These are phyloP conservation scores for Botryotinia narcissicola DNA, from an alignment of 2,329 filamentous ascomycete species.

Conservation along the genomic window DNA sequence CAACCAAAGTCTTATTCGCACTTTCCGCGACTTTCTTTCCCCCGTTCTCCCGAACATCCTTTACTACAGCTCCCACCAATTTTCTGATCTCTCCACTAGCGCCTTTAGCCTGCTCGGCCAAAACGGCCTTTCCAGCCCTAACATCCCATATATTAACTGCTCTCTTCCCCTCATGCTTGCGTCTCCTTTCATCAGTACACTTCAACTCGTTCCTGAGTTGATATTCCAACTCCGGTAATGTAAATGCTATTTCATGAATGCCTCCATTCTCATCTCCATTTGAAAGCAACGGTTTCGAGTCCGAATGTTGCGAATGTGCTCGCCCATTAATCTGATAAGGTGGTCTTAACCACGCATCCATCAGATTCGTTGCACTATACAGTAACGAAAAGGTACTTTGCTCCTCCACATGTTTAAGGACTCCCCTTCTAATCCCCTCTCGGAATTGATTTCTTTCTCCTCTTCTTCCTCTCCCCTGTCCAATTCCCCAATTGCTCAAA, in stretches of 20 bases:
- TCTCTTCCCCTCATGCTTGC: constrained; percentile 10
- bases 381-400: constrained; percentile 2
- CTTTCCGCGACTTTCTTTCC: background rate
- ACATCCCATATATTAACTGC: constrained; percentile 19
- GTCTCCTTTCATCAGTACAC: constrained; percentile 9
- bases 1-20: background rate
- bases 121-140: constrained; percentile 6
- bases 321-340: background rate
- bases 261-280: background rate
- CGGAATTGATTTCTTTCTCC: constrained; percentile 7
- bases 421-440: constrained; percentile 5
- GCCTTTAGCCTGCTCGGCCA: constrained; percentile 6
- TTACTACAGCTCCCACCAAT: constrained; percentile 5
- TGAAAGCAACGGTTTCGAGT: background rate
- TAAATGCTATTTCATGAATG: constrained; percentile 1
- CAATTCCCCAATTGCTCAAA: background rate
- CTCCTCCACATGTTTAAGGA: background rate
- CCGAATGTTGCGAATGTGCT: background rate
- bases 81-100: constrained; percentile 9
- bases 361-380: constrained; percentile 3
- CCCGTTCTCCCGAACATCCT: constrained; percentile 5
- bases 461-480: background rate
- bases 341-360: constrained; percentile 9
- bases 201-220: constrained; percentile 8
- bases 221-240: constrained; percentile 3